phyloP scores from a whole-genome alignment of 192 early-diverging fungal genomes.

The Coemansia sp. region DNA sequence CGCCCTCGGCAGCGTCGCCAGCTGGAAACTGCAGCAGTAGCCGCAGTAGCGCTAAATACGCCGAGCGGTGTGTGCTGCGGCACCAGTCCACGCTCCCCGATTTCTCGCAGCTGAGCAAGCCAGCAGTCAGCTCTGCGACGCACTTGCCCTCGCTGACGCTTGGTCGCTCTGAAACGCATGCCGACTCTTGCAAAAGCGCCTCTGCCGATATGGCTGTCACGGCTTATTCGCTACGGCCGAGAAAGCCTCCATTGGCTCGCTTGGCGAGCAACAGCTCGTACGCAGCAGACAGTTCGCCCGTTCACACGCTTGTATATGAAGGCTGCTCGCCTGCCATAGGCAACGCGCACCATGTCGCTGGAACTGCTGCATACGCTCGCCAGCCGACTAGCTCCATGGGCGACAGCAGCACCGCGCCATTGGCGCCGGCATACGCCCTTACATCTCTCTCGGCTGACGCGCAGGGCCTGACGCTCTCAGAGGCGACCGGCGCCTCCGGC shows the following conservation, averaged over 20 bases:
- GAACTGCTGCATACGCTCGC: background rate
- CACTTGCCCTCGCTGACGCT: background rate
- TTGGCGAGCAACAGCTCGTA: conserved; percentile 38
- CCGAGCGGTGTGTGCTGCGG: conserved; percentile 19
- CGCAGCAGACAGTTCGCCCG: conserved; percentile 34
- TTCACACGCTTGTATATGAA: conserved; percentile 42
- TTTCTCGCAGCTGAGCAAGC: conserved; percentile 1
- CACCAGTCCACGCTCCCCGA: conserved; percentile 49
- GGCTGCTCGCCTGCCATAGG: conserved; percentile 6
- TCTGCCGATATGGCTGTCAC: background rate
- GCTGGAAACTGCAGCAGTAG: background rate
- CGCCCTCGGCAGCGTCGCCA: background rate
- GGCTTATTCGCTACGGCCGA: background rate
- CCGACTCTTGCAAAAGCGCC: background rate
- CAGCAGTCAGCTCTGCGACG: background rate
- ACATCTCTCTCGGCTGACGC: conserved; percentile 3
- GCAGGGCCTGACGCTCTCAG: background rate
- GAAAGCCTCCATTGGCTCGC: conserved; percentile 31
- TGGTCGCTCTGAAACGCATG: background rate
- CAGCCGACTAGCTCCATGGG: background rate
- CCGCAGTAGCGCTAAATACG: conserved; percentile 12
- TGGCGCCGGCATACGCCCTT: background rate
- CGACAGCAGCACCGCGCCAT: background rate
- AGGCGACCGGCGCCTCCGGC: background rate
- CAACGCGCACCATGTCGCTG: background rate